Percentiles rank a stretch among this genome's conserved stretches.
These are phyloP conservation scores for Aquilaria malaccensis DNA, from an alignment of 345 rosid genomes.

Conservation along the genomic window DNA sequence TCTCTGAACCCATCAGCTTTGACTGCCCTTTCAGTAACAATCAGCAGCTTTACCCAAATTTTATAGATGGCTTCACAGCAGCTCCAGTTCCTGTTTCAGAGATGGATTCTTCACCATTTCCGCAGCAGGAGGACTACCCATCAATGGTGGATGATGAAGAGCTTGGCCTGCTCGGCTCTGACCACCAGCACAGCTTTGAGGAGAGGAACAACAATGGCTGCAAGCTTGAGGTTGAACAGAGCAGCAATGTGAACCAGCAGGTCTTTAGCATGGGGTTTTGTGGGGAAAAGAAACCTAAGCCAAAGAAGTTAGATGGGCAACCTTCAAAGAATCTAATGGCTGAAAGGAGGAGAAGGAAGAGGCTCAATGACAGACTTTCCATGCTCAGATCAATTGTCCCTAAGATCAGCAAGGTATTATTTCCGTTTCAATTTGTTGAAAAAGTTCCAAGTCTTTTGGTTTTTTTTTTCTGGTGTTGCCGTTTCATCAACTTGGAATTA, in stretches of 20 bases:
- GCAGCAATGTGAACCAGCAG: slow-evolving; percentile 10
- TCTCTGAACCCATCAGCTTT: slow-evolving; percentile 27
- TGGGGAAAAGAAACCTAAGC: slow-evolving; percentile 32
- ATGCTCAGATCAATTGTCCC: slow-evolving; percentile 95
- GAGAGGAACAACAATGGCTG: slow-evolving; percentile 28
- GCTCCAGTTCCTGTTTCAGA: slow-evolving; percentile 14
- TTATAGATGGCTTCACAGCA: slow-evolving; percentile 36
- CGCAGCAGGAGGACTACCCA: slow-evolving; percentile 25
- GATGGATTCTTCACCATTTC: slow-evolving; percentile 28
- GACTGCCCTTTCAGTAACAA: slow-evolving; percentile 32
- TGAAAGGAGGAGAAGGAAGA: slow-evolving; percentile 78
- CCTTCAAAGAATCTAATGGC: slow-evolving; percentile 94
- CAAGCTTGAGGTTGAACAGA: slow-evolving; percentile 31
- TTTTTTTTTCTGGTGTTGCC: slow-evolving; percentile 7
- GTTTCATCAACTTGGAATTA: background rate
- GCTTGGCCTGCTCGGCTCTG: slow-evolving; percentile 18
- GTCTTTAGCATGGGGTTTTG: slow-evolving; percentile 34
- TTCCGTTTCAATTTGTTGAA: slow-evolving; percentile 12
- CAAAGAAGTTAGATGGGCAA: slow-evolving; percentile 68
- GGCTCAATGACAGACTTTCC: slow-evolving; percentile 74
- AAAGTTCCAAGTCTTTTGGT: slow-evolving; percentile 7
- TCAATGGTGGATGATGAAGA: slow-evolving; percentile 46
- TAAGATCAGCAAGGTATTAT: slow-evolving; percentile 81
- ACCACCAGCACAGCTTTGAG: slow-evolving; percentile 19
- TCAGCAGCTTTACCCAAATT: slow-evolving; percentile 18